These are phyloP conservation scores for Diaporthe sp. DNA, from an alignment of 2,329 filamentous ascomycete genomes.

Conservation along the genomic window DNA sequence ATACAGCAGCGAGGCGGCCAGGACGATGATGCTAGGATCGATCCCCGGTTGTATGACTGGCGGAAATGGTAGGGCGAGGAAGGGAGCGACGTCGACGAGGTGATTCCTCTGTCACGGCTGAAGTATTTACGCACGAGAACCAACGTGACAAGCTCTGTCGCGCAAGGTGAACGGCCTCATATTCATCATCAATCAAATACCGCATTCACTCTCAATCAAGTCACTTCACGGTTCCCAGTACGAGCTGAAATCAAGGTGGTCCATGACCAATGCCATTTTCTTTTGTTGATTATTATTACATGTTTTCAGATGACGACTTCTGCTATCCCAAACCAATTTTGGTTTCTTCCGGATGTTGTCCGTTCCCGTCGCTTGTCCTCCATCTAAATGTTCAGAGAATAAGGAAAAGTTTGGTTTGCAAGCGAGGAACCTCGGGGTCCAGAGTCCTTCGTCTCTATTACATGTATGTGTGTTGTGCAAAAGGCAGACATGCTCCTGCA, in stretches of 20 bases:
- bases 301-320: slow-evolving; percentile 13
- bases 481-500: slow-evolving; percentile 33
- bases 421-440: slow-evolving; percentile 27
- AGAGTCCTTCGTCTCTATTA: slow-evolving; percentile 38
- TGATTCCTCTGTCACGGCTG: too few relatives aligned
- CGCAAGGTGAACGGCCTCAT: too few relatives aligned
- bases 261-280: slow-evolving; percentile 11
- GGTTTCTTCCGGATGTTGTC: background rate
- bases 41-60: background rate
- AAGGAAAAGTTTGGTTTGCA: slow-evolving; percentile 25
- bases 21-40: background rate
- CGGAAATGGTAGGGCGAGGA: background rate
- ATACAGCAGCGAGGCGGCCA: background rate
- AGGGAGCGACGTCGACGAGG: slow-evolving; percentile 33
- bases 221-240: background rate
- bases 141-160: background rate
- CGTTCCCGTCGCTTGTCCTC: slow-evolving; percentile 21
- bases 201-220: background rate
- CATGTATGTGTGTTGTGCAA: slow-evolving; percentile 35
- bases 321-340: slow-evolving; percentile 11
- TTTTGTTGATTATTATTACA: slow-evolving; percentile 29
- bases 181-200: too few relatives aligned
- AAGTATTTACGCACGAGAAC: too few relatives aligned
- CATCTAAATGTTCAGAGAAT: slow-evolving; percentile 14
- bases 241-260: background rate